phyloP scores from a whole-genome alignment of 495 filamentous ascomycete genomes.

The Apiosordaria backusii region DNA sequence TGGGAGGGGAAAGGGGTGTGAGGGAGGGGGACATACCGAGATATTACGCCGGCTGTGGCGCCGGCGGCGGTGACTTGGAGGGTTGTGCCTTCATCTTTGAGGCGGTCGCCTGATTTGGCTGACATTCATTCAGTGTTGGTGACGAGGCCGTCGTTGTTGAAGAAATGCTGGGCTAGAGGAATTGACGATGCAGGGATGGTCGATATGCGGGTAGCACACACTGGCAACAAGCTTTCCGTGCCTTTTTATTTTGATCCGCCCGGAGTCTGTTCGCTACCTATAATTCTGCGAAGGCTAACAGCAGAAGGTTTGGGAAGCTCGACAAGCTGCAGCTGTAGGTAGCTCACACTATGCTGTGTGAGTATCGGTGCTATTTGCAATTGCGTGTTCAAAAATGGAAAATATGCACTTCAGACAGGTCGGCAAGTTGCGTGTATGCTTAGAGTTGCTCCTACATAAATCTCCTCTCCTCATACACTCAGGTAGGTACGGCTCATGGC shows the following conservation, averaged over 20 bases:
- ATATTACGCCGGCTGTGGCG: slow-evolving; percentile 82
- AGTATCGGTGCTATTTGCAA: not conserved
- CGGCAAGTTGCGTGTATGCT: not conserved
- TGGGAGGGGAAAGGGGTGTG: not conserved
- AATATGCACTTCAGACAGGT: not conserved
- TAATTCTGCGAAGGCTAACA: no score
- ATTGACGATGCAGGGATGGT: not conserved
- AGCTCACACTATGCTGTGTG: not conserved
- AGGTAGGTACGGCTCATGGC: not conserved
- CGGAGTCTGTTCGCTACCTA: not conserved
- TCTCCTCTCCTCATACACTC: not conserved
- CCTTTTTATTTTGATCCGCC: not conserved
- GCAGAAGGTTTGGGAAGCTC: not conserved
- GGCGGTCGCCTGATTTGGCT: slow-evolving; percentile 48
- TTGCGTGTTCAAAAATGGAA: not conserved
- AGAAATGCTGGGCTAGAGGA: not conserved
- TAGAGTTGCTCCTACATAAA: not conserved
- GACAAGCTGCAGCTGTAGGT: not conserved
- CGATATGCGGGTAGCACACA: not conserved
- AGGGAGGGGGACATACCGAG: slow-evolving; percentile 66
- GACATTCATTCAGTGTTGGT: slow-evolving; percentile 32
- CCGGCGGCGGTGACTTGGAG: slow-evolving; percentile 80
- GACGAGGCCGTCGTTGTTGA: not conserved
- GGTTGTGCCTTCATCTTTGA: slow-evolving; percentile 91
- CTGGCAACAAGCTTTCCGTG: not conserved